phyloP scores from a whole-genome alignment of 1,284 basidiomycete species.

The Moniliophthora roreri region DNA sequence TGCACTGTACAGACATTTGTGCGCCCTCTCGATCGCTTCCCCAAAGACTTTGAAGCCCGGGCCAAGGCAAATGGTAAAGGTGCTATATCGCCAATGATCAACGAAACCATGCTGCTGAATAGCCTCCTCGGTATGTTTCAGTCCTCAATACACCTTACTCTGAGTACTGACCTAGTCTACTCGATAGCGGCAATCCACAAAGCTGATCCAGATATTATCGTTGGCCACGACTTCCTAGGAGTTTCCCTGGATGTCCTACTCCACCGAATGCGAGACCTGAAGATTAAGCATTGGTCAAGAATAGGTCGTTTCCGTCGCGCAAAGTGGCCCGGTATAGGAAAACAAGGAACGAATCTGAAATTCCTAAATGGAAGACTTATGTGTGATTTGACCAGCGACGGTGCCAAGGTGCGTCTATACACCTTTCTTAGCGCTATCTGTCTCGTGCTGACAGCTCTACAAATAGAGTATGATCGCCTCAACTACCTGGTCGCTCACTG shows the following conservation, averaged over 20 bases:
- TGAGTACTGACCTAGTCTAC: slow-evolving; percentile 6
- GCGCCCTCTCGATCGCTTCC: slow-evolving; percentile 91
- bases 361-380: slow-evolving; percentile 87
- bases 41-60: slow-evolving; percentile 77
- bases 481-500: slow-evolving; percentile 96
- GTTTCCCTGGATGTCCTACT: slow-evolving; percentile 90
- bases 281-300: slow-evolving; percentile 91
- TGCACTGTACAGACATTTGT: slow-evolving; percentile 88
- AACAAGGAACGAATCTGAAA: slow-evolving; percentile 83
- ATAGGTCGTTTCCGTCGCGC: slow-evolving; percentile 90
- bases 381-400: slow-evolving; percentile 93
- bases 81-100: slow-evolving; percentile 74
- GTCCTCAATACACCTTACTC: not conserved
- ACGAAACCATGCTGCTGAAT: slow-evolving; percentile 87
- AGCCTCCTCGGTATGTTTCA: slow-evolving; percentile 65
- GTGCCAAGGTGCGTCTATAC: slow-evolving; percentile 71
- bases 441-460: not conserved
- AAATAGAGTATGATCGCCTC: slow-evolving; percentile 88
- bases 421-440: not conserved
- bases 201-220: slow-evolving; percentile 91
- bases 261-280: slow-evolving; percentile 88
- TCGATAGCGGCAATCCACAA: slow-evolving; percentile 74
- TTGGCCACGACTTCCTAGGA: slow-evolving; percentile 96
- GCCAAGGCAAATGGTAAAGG: slow-evolving; percentile 67
- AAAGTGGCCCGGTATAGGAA: slow-evolving; percentile 80